Base-by-base conservation (phyloP, 371 early-diverging fungal species). In the Mucor racemosus region DNA sequence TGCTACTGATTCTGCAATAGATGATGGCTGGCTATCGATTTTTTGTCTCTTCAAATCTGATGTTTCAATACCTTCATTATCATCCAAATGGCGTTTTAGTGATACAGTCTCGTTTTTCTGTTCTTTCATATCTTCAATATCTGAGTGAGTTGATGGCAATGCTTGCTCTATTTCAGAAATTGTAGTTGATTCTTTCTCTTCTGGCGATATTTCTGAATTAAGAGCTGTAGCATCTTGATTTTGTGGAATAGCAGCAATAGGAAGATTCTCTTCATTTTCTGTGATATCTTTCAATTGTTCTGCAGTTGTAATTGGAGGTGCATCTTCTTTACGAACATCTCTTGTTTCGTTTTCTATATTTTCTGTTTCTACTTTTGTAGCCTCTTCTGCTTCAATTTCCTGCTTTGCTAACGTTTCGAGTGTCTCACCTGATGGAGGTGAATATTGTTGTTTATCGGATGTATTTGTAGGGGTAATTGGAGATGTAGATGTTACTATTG, bases 281-380 rank as follows among this genome's bases (percentile, higher is more conserved):
- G 31, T 7, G 7, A 59, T 59, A 19, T 50, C 38, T 8, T 21
- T 50, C 4, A 17, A 4, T 15, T 44, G 50, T 33, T 34, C 35
- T 13, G 34, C 55, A 1, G 19, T 58, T 19, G 39, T 10, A 5
- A 35, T 19, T 17, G 39, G 39, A 4, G 39, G 35, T 5, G 9
- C 35, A 19, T 58, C 58, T 19, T 31, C 46, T 19, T 36, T 14
- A 7, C 34, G 42, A 3, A 60, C 36, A 21, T 54, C 10, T 55
- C 60, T 50, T 11, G 56, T 21, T 35, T 60, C 66, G 3, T 64
- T 48, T 34, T 39, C 60, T 35, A 39, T 21, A 39, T 54, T 67
- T 26, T 55, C 58, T 15, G 40, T 38, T 31, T 67, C 62, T 14
- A 40, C 57, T 19, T 61, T 61, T 3, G 14, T 17, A 35, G 13